Percentiles rank a stretch among this genome's conserved stretches.
phyloP scores from a whole-genome alignment of 108 stramenopile species.

The Cylindrotheca fusiformis region DNA sequence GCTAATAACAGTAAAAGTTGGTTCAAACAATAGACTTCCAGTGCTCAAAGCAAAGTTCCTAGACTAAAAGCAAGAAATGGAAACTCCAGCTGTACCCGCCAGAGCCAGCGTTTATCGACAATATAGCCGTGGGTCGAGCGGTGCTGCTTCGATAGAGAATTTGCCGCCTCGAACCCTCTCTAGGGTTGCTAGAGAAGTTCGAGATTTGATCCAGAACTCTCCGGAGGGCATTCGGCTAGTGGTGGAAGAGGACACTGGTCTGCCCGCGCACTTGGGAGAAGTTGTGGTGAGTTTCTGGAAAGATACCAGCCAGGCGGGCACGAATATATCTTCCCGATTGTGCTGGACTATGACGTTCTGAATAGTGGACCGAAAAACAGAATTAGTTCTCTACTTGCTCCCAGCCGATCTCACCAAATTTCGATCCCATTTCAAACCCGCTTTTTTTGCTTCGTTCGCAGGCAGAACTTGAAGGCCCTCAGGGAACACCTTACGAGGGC shows the following conservation, averaged over 20 bases:
- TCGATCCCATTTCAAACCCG: not conserved
- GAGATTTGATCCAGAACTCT: slow-evolving; percentile 77
- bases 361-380: not conserved
- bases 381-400: too few species aligned
- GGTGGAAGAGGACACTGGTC: slow-evolving; percentile 71
- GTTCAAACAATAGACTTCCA: not conserved
- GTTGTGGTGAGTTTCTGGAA: slow-evolving; percentile 70
- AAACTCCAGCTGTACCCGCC: slow-evolving; percentile 15
- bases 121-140: slow-evolving; percentile 35
- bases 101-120: slow-evolving; percentile 36
- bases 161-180: slow-evolving; percentile 87
- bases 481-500: slow-evolving; percentile 94
- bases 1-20: too few species aligned
- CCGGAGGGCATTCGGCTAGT: slow-evolving; percentile 84
- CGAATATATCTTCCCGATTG: too few species aligned
- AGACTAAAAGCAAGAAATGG: too few species aligned
- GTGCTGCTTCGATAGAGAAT: slow-evolving; percentile 60
- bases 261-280: slow-evolving; percentile 70
- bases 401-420: not conserved
- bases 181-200: slow-evolving; percentile 83
- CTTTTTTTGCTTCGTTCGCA: slow-evolving; percentile 19
- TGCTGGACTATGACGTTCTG: too few species aligned
- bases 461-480: slow-evolving; percentile 94
- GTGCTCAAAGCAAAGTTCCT: too few species aligned
- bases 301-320: too few species aligned